Base-by-base conservation (phyloP, 495 filamentous ascomycete species). In the Podospora tetraspora region DNA sequence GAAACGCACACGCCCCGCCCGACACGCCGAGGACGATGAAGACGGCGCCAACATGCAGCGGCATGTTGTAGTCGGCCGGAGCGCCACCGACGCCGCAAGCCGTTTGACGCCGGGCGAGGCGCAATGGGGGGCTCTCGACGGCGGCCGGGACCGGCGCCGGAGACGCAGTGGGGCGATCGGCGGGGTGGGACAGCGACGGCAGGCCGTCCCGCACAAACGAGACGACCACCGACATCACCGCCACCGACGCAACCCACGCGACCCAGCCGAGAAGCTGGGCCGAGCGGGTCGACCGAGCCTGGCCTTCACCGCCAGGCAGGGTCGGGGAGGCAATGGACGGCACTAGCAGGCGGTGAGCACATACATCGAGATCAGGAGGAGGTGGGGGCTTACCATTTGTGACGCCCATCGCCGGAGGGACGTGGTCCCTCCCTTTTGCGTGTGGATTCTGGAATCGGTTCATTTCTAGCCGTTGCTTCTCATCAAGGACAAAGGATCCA, bases 21-120 rank as follows among this genome's bases (percentile, higher is more conserved):
- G 91, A 93, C 24, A 93, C 79, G 16, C 79, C 78, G 16, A 94
- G 79, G 43, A 94, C 91, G 63, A 94, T 80, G 75, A 93, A 82
- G 22, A 94, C 80, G 11, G 91, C 91, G 73, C 89, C 85, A 59
- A 92, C 87, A 77, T 94, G 91, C 29, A 90, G 78, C 0, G 88
- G 76, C 10, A 85, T 88, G 70, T 92, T 87, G 75, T 91, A 92
- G 24, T 78, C 77, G 67, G 85, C 86, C 25, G 52, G 27, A 62
- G 37, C 52, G 69, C 63, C 43, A 32, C 27, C 61, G 25, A 60
- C 29, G 34, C 57, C 70, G 59, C 73, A 73, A n/a, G 69, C 29
- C 19, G 69, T 64, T 57, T 70, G 57, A 29, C 73, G 69, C 23
- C 67, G 66, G 43, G 43, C 16, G 30, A 75, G 69, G 16, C 34